These are phyloP conservation scores for Debaryomyces prosopidis DNA, from an alignment of 805 yeast genomes.

Conservation along the genomic window DNA sequence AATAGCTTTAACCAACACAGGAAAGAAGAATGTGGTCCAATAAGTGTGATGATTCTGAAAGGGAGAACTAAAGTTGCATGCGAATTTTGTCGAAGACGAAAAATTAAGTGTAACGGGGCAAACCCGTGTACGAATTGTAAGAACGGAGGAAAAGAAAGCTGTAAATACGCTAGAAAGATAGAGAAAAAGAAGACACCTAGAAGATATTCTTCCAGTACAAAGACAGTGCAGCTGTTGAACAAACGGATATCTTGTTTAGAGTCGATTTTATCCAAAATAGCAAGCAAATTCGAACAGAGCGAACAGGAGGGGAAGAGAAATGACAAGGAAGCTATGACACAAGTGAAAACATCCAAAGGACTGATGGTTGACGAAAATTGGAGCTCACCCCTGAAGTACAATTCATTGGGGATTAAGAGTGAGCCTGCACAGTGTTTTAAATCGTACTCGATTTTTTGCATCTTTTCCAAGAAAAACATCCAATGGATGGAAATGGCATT, in stretches of 20 bases:
- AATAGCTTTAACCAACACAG: too few species aligned
- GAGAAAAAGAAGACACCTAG: background rate
- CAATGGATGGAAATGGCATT: constrained; percentile 26
- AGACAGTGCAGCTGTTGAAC: background rate
- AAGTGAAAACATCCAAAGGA: background rate
- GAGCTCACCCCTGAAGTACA: background rate
- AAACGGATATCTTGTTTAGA: background rate
- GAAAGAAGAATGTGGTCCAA: too few species aligned
- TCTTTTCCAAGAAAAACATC: constrained; percentile 30
- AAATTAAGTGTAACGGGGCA: constrained; percentile 53
- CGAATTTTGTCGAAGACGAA: constrained; percentile 48
- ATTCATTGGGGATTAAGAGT: too few species aligned
- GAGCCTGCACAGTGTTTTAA: constrained; percentile 8
- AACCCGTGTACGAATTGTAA: constrained; percentile 43
- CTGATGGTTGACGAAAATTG: background rate
- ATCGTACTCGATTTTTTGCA: constrained; percentile 26
- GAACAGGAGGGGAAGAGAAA: background rate
- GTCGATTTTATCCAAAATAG: background rate
- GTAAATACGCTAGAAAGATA: background rate
- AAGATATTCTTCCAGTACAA: background rate
- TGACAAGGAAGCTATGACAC: background rate
- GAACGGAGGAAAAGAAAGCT: background rate
- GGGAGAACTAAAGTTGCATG: constrained; percentile 37
- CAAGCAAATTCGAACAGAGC: background rate
- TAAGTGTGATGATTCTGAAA: too few species aligned